These are phyloP conservation scores for Coniferiporia weirii DNA, from an alignment of 1,284 basidiomycete species.

Conservation along the genomic window DNA sequence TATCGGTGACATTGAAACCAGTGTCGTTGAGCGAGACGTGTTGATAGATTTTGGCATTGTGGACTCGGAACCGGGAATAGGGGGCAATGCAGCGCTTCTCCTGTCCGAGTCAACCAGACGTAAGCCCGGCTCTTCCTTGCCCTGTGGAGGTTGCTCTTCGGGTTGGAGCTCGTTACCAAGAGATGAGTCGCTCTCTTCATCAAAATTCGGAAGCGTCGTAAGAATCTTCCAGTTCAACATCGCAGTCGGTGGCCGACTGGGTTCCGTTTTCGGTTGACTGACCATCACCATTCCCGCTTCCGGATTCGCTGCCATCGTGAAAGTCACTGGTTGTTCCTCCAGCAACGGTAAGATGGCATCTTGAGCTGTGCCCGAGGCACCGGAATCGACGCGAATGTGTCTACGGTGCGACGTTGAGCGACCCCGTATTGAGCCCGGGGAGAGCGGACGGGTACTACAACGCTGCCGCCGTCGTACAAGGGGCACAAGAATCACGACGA, in stretches of 20 bases:
- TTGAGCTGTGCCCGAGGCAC: background rate
- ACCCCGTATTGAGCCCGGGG: background rate
- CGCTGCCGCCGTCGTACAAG: slow-evolving; percentile 12
- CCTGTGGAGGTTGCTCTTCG: background rate
- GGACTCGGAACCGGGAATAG: background rate
- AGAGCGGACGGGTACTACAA: background rate
- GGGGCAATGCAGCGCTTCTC: slow-evolving; percentile 6
- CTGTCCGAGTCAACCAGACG: slow-evolving; percentile 4
- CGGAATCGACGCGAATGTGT: slow-evolving; percentile 3
- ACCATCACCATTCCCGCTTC: slow-evolving; percentile 4
- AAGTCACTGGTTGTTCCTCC: slow-evolving; percentile 6
- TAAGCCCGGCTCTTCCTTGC: background rate
- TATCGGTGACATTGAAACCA: background rate
- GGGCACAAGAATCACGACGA: slow-evolving; percentile 14
- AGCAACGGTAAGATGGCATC: slow-evolving; percentile 9
- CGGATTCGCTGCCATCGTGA: background rate
- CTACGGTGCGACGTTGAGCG: slow-evolving; percentile 10
- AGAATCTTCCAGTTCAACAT: slow-evolving; percentile 11
- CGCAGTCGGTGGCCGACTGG: slow-evolving; percentile 2
- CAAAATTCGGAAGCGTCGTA: slow-evolving; percentile 8
- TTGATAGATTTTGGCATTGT: background rate
- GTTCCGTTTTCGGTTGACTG: slow-evolving; percentile 1
- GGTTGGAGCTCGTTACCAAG: background rate
- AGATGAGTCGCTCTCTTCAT: slow-evolving; percentile 10
- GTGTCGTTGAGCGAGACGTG: background rate